A percentile compares a stretch with the other conserved stretches of the same genome.
These are phyloP conservation scores for Taiozyma sp. DNA, from an alignment of 1,139 yeast genomes.

Conservation along the genomic window DNA sequence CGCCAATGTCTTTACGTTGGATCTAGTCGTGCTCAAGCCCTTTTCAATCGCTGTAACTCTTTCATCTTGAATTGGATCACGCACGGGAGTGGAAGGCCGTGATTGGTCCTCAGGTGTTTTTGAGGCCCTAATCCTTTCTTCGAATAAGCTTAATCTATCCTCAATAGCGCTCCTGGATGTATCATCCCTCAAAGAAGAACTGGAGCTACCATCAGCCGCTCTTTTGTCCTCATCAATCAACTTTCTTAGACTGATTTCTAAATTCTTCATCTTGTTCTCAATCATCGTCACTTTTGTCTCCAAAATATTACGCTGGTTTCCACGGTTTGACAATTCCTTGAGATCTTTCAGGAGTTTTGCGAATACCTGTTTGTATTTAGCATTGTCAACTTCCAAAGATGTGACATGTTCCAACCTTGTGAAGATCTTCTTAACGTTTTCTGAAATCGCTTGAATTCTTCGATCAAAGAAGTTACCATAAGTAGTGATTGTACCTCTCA, in stretches of 20 bases:
- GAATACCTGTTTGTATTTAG: neutral
- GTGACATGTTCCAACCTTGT: neutral
- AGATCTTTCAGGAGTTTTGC: neutral
- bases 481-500: neutral
- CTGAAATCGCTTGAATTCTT: conserved; percentile 4
- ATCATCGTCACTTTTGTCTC: neutral
- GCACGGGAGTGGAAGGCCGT: neutral
- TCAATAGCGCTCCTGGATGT: neutral
- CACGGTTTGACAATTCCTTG: neutral
- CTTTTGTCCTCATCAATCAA: neutral
- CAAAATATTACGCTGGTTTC: neutral
- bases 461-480: conserved; percentile 6
- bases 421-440: neutral
- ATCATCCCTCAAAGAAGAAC: neutral
- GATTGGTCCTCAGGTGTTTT: neutral
- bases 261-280: neutral
- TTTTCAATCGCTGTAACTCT: neutral
- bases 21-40: neutral
- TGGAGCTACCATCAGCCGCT: neutral
- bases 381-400: neutral
- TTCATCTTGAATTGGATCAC: neutral
- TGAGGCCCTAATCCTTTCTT: neutral
- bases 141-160: neutral
- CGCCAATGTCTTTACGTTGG: neutral
- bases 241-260: neutral